A percentile compares a stretch with the other conserved stretches of the same genome.
phyloP scores from a whole-genome alignment of 768 basidiomycete genomes.

The Sporobolomyces roseus region DNA sequence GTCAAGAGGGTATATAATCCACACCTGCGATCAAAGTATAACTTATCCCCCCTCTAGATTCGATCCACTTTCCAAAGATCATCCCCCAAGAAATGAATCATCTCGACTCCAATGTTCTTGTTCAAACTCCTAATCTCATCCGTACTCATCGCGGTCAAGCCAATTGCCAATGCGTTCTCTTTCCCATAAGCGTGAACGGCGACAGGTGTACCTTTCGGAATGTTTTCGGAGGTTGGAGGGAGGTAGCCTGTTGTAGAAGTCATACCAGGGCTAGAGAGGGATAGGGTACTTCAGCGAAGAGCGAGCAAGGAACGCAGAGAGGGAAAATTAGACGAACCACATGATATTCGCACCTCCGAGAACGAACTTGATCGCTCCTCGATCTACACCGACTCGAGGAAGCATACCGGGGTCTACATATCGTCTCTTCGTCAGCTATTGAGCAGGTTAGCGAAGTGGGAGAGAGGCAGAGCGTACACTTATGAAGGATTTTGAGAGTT shows the following conservation, averaged over 20 bases:
- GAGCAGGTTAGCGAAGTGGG: conserved; percentile 11
- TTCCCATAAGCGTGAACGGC: conserved; percentile 95
- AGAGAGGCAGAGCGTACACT: conserved; percentile 61
- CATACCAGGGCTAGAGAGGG: conserved; percentile 67
- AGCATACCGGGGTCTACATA: conserved; percentile 79
- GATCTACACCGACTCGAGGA: conserved; percentile 82
- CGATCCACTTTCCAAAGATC: conserved; percentile 64
- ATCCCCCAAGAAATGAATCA: conserved; percentile 77
- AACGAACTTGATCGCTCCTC: conserved; percentile 95
- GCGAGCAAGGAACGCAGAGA: neutral
- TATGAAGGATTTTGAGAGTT: conserved; percentile 81
- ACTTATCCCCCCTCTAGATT: conserved; percentile 15
- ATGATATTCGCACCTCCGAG: conserved; percentile 92
- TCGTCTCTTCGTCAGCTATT: no score
- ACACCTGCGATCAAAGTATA: no score
- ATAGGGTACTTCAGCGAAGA: no score
- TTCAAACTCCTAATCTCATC: conserved; percentile 87
- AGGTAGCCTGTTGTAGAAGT: conserved; percentile 87
- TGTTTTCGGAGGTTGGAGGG: conserved; percentile 61
- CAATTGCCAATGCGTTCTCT: conserved; percentile 81
- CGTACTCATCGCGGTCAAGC: conserved; percentile 71
- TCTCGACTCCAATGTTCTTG: conserved; percentile 86
- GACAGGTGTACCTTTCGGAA: conserved; percentile 60
- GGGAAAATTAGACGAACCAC: conserved; percentile 52
- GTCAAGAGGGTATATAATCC: no score